Evolutionary conservation across 1,139 yeast species (phyloP), one percentile per base, ranked within the genome.

Genomic region (Candida dubliniensis): DNA sequence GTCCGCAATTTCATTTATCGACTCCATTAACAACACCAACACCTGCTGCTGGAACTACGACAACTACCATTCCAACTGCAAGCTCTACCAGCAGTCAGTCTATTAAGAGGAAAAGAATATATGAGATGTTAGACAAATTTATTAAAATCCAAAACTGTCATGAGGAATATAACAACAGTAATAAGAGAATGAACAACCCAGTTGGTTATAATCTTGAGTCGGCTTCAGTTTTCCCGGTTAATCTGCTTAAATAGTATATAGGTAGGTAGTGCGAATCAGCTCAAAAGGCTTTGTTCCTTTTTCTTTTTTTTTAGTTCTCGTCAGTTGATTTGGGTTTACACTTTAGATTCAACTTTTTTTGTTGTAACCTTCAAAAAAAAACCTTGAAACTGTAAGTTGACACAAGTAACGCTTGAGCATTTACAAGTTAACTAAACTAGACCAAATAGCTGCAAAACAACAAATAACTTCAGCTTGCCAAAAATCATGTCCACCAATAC

Each of bases 101-200:
- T 1, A 67, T 69, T 23, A 69, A 82, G 46, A 58, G 73, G 36
- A 74, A 71, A 53, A 56, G 76, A 40, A 66, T 64, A 10, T 66
- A 70, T 27, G 88, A 82, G 45, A 67, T 87, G 62, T 70, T 86
- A 42, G 84, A 80, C 36, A 78, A 75, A 46, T 87, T 86, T 60
- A 74, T 76, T 40, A 69, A 69, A 15, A 76, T 82, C 6, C 93
- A 85, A 60, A 78, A 77, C 45, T 68, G 65, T 38, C 84, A 83
- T 45, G 83, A 81, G 35, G 52, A 48, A 30, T 32, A 37, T 13
- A 38, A 38, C 12, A 37, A 37, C 13, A 36, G 30, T 9, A 37
- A 38, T 26, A 38, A 25, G 27, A 38, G 36, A 38, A 32, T 32
- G 15, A 38, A 25, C 24, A 38, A 32, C 32, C 31, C 41, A 13